phyloP scores from a whole-genome alignment of 2,329 filamentous ascomycete species.

The Shiraia bambusicola region DNA sequence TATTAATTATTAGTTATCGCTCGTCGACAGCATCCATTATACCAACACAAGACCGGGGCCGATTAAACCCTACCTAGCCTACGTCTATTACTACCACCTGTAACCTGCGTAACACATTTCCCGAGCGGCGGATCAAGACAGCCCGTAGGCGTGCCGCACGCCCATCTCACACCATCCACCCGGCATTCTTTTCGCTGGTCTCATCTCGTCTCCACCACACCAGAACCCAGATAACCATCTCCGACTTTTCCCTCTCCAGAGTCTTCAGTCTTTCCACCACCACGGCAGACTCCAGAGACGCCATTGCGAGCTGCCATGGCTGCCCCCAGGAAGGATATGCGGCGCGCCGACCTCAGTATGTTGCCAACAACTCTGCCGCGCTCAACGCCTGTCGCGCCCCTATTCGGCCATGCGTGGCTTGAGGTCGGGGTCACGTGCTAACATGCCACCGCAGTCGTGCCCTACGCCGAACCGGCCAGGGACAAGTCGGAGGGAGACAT shows the following conservation, averaged over 20 bases:
- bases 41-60: too few relatives aligned
- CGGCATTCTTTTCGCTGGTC: conserved; percentile 4
- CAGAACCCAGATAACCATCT: too few relatives aligned
- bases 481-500: conserved; percentile 68
- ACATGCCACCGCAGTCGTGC: conserved; percentile 65
- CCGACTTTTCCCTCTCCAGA: conserved; percentile 11
- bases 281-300: conserved; percentile 4
- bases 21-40: too few relatives aligned
- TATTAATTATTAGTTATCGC: too few relatives aligned
- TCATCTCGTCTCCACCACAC: conserved; percentile 10
- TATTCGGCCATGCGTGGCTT: conserved; percentile 1
- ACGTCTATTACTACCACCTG: too few relatives aligned
- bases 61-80: too few relatives aligned
- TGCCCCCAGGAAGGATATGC: conserved; percentile 70
- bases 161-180: conserved; percentile 18
- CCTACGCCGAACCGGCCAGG: conserved; percentile 75
- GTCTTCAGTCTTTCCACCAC: conserved; percentile 2
- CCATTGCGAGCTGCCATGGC: conserved; percentile 55
- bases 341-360: conserved; percentile 71
- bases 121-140: conserved; percentile 1
- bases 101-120: conserved; percentile 1
- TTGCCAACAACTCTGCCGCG: conserved; percentile 9
- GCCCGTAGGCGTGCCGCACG: conserved; percentile 3
- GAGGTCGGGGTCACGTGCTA: conserved; percentile 34
- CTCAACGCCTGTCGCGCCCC: not conserved